A percentile compares a stretch with the other conserved stretches of the same genome.
phyloP scores from a whole-genome alignment of 306 rosid species.

The Pterocarpus macrocarpus region DNA sequence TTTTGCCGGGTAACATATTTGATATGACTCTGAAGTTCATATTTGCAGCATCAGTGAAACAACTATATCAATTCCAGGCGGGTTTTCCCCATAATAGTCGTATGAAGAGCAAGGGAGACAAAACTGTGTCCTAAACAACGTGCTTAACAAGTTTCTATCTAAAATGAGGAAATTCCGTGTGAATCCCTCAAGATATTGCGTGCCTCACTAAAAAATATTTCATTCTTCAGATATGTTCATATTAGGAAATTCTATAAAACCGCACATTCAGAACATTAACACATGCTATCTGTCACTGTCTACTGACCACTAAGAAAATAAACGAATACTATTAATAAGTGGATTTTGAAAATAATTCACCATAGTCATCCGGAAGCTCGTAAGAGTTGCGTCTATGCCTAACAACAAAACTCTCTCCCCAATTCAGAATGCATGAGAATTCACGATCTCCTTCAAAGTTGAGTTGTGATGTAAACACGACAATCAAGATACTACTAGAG shows the following conservation, averaged over 20 bases:
- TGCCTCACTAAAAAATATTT: background rate
- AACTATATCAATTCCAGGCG: conserved; percentile 30
- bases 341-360: conserved; percentile 7
- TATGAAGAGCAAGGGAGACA: conserved; percentile 3
- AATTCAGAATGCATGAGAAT: conserved; percentile 26
- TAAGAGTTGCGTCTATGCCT: background rate
- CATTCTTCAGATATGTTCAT: background rate
- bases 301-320: conserved; percentile 15
- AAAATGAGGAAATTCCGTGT: background rate
- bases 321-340: background rate
- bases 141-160: conserved; percentile 16
- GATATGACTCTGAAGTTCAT: conserved; percentile 66
- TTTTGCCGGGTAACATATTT: conserved; percentile 73
- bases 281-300: background rate
- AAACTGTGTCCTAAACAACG: background rate
- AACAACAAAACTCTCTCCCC: conserved; percentile 13
- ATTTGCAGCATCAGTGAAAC: conserved; percentile 45
- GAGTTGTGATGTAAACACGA: background rate
- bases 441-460: conserved; percentile 3
- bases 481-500: background rate
- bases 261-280: conserved; percentile 1
- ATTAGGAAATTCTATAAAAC: conserved; percentile 7
- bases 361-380: background rate
- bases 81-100: conserved; percentile 4
- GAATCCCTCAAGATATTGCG: conserved; percentile 20